Evolutionary conservation across 306 rosid genomes (phyloP).

Genomic region (Vicia villosa): DNA sequence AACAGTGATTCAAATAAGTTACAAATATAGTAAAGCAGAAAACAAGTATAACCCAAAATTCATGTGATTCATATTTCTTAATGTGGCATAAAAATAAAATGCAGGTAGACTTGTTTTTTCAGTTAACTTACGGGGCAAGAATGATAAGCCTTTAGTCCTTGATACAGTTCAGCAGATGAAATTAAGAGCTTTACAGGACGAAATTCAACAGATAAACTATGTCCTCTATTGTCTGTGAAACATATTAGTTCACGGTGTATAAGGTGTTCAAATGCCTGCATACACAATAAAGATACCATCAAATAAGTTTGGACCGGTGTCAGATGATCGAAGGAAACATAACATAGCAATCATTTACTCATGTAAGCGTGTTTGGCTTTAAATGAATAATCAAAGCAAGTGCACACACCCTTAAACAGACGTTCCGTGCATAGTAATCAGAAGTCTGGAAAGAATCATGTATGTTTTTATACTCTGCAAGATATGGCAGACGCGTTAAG

Average conservation of each 20-base stretch:
- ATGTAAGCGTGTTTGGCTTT: conserved; percentile 4
- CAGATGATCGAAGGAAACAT: neutral
- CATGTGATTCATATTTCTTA: neutral
- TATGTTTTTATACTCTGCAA: conserved; percentile 75
- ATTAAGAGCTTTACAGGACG: conserved; percentile 79
- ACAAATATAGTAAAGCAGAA: neutral
- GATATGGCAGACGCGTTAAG: conserved; percentile 33
- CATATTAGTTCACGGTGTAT: conserved; percentile 68
- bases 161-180: conserved; percentile 63
- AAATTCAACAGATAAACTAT: conserved; percentile 65
- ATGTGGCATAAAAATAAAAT: conserved; percentile 9
- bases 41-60: conserved; percentile 18
- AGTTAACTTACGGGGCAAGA: conserved; percentile 78
- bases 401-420: conserved; percentile 74
- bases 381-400: conserved; percentile 27
- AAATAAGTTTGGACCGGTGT: conserved; percentile 7
- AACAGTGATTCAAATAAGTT: conserved; percentile 10
- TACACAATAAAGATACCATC: conserved; percentile 11
- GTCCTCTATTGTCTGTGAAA: conserved; percentile 74
- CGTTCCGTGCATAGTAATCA: conserved; percentile 61
- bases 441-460: conserved; percentile 69
- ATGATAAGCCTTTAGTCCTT: conserved; percentile 61
- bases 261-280: conserved; percentile 96
- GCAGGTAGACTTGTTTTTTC: neutral
- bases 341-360: conserved; percentile 23